Evolutionary conservation across 2,329 filamentous ascomycete genomes (phyloP), one percentile per base, ranked within the genome.

Genomic region (Ascochyta pisi): DNA sequence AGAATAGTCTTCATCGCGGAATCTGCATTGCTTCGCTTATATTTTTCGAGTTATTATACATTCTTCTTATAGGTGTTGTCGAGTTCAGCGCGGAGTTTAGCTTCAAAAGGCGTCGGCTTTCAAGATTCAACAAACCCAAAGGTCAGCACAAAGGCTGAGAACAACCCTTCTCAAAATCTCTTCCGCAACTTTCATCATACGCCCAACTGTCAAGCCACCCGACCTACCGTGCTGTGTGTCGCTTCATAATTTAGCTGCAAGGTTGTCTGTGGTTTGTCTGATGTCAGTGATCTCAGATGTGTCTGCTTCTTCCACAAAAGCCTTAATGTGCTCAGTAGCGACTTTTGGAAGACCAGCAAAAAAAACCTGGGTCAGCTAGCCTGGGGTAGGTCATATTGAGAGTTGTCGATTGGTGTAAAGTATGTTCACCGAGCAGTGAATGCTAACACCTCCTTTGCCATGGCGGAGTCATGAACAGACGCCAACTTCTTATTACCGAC

Each of bases 311-410:
- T 15, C 38, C 1, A 22, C 12, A 12, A 54, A 13, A 15, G 24
- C 6, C 4, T 38, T 13, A 13, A 48, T 19, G 6, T 48, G 31
- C 15, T 29, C 39, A n/a, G 29, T 24, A 13, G 44, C 44, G 9
- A 54, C 24, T 26, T 15, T 44, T n/a, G 48, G 8, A 7, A 52
- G 54, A 57, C 44, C 54, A 57, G 12, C 49, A 45, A 7, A 54
- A 48, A 15, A 48, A 24, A 31, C 39, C 31, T 22, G 44, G 38
- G n/a, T 54, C 50, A 1, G 38, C 50, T 4, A 48, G 31, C 22
- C 50, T 43, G n/a, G 2, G 12, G 22, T 9, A 7, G n/a, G 15
- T 53, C 6, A 53, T 35, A 15, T 15, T 15, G 9, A 10, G 12
- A 2, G 3, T 19, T 6, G 9, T 19, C 8, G 9, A 15, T 6